Evolutionary conservation across 2,329 filamentous ascomycete species (phyloP).

Genomic region (Nectriaceae sp.): DNA sequence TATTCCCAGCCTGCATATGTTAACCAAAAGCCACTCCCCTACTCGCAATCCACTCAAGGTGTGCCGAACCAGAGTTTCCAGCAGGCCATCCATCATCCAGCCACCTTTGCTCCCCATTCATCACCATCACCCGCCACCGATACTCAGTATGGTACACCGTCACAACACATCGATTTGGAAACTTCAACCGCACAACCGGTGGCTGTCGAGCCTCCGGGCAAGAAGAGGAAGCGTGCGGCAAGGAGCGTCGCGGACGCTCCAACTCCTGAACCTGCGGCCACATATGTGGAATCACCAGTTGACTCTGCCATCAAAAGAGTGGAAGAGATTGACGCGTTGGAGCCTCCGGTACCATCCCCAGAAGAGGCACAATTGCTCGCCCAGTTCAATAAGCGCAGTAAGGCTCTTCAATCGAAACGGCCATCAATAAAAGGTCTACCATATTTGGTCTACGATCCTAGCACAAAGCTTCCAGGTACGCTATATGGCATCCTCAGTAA

Average conservation of each 20-base stretch:
- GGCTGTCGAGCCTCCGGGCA: constrained; percentile 32
- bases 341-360: constrained; percentile 32
- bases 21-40: constrained; percentile 21
- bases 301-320: constrained; percentile 33
- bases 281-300: constrained; percentile 29
- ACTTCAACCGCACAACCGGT: constrained; percentile 19
- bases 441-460: constrained; percentile 39
- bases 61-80: constrained; percentile 20
- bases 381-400: constrained; percentile 40
- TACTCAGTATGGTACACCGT: constrained; percentile 23
- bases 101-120: constrained; percentile 17
- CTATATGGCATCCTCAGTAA: background rate
- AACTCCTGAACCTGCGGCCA: constrained; percentile 27
- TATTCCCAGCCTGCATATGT: constrained; percentile 24
- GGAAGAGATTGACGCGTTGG: constrained; percentile 37
- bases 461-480: constrained; percentile 41
- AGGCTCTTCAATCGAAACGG: constrained; percentile 39
- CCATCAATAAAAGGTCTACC: constrained; percentile 42
- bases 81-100: constrained; percentile 24
- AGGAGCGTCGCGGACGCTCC: constrained; percentile 31
- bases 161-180: constrained; percentile 24
- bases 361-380: constrained; percentile 39
- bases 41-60: constrained; percentile 17
- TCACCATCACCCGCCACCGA: constrained; percentile 21
- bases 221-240: constrained; percentile 40